phyloP scores from a whole-genome alignment of 2,329 filamentous ascomycete species.

The Cladosporium cucumerinum region DNA sequence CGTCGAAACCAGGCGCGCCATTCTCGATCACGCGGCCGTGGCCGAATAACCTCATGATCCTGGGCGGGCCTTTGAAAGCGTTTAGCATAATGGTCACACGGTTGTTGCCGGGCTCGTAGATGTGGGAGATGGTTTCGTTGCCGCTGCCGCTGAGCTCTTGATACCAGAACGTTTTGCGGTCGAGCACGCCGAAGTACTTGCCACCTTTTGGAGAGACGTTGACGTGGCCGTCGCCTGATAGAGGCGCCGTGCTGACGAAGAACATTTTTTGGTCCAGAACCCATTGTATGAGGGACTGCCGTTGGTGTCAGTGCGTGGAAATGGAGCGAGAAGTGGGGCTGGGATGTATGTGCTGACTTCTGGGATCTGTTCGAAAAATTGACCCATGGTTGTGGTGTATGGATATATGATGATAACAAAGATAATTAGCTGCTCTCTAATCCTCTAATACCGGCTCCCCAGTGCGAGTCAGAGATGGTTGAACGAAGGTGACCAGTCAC shows the following conservation, averaged over 20 bases:
- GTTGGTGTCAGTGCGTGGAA: constrained; percentile 26
- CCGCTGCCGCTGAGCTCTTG: constrained; percentile 44
- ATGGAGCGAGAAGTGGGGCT: not conserved
- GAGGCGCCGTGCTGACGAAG: constrained; percentile 43
- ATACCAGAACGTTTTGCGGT: constrained; percentile 43
- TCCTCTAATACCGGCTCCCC: not conserved
- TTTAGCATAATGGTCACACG: constrained; percentile 43
- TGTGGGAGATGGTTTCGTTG: constrained; percentile 43
- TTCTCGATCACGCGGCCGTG: constrained; percentile 38
- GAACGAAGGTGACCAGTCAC: not conserved
- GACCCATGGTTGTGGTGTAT: constrained; percentile 9
- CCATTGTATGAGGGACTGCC: constrained; percentile 38
- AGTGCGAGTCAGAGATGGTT: not conserved
- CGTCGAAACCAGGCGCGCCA: constrained; percentile 32
- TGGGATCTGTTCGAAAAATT: constrained; percentile 16
- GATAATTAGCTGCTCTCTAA: not conserved
- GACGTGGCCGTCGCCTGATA: constrained; percentile 41
- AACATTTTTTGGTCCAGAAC: constrained; percentile 45
- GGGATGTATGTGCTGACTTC: not conserved
- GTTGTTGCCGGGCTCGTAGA: constrained; percentile 42
- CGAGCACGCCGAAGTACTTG: constrained; percentile 41
- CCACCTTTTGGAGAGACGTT: constrained; percentile 48
- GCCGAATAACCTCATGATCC: constrained; percentile 45
- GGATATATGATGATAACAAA: not conserved
- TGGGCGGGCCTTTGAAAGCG: constrained; percentile 42